A percentile compares a stretch with the other conserved stretches of the same genome.
Evolutionary conservation across 169 alveolate species (phyloP).

Genomic region (Babesia ovata): DNA sequence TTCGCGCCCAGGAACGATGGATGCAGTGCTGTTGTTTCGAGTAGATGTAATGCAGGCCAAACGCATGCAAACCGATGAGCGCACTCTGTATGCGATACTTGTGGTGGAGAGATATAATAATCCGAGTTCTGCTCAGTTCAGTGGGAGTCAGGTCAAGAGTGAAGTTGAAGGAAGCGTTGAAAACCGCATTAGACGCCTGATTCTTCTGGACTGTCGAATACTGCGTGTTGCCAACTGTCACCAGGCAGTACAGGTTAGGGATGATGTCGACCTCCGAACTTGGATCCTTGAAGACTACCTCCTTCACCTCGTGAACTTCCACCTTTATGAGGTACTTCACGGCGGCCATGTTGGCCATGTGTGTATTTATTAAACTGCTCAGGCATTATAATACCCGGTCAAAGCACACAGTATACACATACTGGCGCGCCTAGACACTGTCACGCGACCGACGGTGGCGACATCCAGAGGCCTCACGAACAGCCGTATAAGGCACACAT

Average conservation of each 20-base stretch:
- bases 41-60: conserved; percentile 79
- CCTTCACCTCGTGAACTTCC: conserved; percentile 84
- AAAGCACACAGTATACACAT: conserved; percentile 32
- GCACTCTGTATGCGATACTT: conserved; percentile 80
- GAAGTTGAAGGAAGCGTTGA: conserved; percentile 82
- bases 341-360: conserved; percentile 51
- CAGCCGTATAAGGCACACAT: not conserved
- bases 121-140: conserved; percentile 77
- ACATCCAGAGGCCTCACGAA: not conserved
- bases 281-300: conserved; percentile 80
- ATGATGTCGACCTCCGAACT: conserved; percentile 75
- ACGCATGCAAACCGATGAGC: conserved; percentile 81
- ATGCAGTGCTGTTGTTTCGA: conserved; percentile 84
- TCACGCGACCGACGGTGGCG: not conserved
- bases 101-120: conserved; percentile 80
- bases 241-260: conserved; percentile 79
- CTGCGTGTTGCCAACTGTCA: conserved; percentile 67
- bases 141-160: conserved; percentile 75
- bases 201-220: conserved; percentile 72
- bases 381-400: not conserved
- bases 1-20: conserved; percentile 81
- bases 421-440: not conserved
- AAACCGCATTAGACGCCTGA: conserved; percentile 78
- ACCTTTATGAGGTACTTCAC: conserved; percentile 80
- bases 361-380: not conserved